phyloP scores from a whole-genome alignment of 164 flowering plant genomes.

The Malania oleifera region DNA sequence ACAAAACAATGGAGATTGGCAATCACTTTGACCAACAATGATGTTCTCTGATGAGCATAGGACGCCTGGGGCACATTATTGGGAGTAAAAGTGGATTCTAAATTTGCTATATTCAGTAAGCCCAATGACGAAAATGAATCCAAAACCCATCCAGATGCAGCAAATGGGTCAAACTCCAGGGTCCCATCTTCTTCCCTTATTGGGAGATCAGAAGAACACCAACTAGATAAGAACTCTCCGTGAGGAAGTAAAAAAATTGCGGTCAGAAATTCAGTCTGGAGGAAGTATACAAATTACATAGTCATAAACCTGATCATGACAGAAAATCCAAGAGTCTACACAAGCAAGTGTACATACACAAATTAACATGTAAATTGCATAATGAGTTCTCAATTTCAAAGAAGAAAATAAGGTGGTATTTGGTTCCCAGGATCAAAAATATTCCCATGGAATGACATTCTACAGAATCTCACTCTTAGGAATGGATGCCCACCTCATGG shows the following conservation, averaged over 20 bases:
- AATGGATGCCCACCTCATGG: too few species aligned
- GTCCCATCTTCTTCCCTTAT: slow-evolving; percentile 69
- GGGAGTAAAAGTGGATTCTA: slow-evolving; percentile 37
- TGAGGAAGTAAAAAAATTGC: slow-evolving; percentile 69
- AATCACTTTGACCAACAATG: slow-evolving; percentile 85
- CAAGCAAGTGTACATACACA: background rate
- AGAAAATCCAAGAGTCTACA: background rate
- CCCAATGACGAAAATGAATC: slow-evolving; percentile 25
- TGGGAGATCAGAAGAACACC: slow-evolving; percentile 80
- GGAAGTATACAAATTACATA: slow-evolving; percentile 5
- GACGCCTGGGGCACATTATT: slow-evolving; percentile 47
- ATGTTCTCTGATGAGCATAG: slow-evolving; percentile 86
- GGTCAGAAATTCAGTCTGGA: slow-evolving; percentile 77
- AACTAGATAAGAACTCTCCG: slow-evolving; percentile 70
- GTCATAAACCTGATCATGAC: slow-evolving; percentile 6
- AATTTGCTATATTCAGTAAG: slow-evolving; percentile 19
- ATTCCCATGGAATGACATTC: too few species aligned
- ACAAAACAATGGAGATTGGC: slow-evolving; percentile 97
- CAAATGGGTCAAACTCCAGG: slow-evolving; percentile 69
- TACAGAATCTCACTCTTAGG: too few species aligned
- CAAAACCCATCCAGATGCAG: slow-evolving; percentile 65
- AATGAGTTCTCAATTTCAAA: background rate
- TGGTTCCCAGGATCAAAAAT: too few species aligned
- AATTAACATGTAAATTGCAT: background rate
- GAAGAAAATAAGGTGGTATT: too few species aligned